Percentiles rank a stretch among this genome's conserved stretches.
Conservation (phyloP, 208 protist species). For the Trichomonas gallinae region DNA sequence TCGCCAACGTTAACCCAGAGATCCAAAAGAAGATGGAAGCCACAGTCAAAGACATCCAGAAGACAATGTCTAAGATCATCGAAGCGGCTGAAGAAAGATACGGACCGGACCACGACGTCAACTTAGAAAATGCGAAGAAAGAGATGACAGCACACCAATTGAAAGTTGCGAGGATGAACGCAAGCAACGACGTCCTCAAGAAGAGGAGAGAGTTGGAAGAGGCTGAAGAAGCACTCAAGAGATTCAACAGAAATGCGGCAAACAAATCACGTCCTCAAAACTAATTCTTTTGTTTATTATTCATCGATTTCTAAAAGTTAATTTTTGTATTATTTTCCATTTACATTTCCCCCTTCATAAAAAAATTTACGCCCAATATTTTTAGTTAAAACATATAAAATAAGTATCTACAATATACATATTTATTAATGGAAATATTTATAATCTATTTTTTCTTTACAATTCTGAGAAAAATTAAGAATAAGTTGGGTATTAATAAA, state of each 20-base stretch:
- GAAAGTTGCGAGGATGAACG: background rate
- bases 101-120: background rate
- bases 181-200: background rate
- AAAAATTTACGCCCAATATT: too few species aligned
- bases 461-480: too few species aligned
- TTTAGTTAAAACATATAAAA: too few species aligned
- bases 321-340: too few species aligned
- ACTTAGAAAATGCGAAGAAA: background rate
- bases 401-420: too few species aligned
- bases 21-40: background rate
- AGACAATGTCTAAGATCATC: background rate
- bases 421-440: too few species aligned
- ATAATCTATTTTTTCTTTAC: too few species aligned
- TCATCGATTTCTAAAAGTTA: background rate
- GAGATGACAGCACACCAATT: background rate
- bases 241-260: background rate
- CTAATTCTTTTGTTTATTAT: background rate
- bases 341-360: too few species aligned
- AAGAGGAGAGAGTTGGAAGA: constrained; percentile 14
- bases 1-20: background rate
- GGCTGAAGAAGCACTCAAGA: background rate
- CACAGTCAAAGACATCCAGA: background rate
- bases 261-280: background rate
- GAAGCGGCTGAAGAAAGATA: background rate
- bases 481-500: too few species aligned